Evolutionary conservation across 768 basidiomycete genomes (phyloP).

Genomic region (Suillus occidentalis): DNA sequence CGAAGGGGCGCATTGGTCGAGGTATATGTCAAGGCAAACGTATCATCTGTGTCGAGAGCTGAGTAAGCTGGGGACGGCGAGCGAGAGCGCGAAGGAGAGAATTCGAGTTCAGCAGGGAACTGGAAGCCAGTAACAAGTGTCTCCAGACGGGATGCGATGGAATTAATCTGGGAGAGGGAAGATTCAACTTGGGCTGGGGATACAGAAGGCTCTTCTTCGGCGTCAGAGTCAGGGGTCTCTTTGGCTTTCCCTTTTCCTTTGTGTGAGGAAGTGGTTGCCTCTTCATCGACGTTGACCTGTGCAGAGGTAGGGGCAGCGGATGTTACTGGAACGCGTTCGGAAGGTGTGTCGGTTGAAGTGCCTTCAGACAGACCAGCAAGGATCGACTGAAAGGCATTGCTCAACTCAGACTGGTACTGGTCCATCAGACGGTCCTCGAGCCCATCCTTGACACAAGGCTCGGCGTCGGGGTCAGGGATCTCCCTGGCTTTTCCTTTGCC

Average conservation of each 20-base stretch:
- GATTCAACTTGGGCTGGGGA: conserved; percentile 3
- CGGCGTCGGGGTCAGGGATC: conserved; percentile 1
- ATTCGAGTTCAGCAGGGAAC: conserved; percentile 34
- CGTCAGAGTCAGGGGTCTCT: conserved; percentile 13
- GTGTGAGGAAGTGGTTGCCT: not conserved
- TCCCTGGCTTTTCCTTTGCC: conserved; percentile 42
- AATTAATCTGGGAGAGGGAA: conserved; percentile 40
- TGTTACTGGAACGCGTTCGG: not conserved
- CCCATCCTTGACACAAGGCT: not conserved
- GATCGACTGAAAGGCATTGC: conserved; percentile 4
- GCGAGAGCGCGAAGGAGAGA: conserved; percentile 22
- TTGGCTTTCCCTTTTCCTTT: conserved; percentile 42
- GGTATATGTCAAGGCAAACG: conserved; percentile 52
- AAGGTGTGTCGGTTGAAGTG: not conserved
- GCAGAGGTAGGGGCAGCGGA: not conserved
- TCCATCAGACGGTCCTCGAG: conserved; percentile 10
- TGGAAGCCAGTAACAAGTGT: conserved; percentile 39
- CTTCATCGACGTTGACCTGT: not conserved
- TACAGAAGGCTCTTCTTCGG: conserved; percentile 15
- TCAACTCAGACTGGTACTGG: conserved; percentile 9
- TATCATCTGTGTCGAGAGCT: conserved; percentile 12
- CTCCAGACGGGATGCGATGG: conserved; percentile 43
- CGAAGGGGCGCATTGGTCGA: conserved; percentile 59
- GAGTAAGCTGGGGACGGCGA: conserved; percentile 14
- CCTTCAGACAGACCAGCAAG: not conserved